These are phyloP conservation scores for Xylariaceae sp. DNA, from an alignment of 2,329 filamentous ascomycete species.

Conservation along the genomic window DNA sequence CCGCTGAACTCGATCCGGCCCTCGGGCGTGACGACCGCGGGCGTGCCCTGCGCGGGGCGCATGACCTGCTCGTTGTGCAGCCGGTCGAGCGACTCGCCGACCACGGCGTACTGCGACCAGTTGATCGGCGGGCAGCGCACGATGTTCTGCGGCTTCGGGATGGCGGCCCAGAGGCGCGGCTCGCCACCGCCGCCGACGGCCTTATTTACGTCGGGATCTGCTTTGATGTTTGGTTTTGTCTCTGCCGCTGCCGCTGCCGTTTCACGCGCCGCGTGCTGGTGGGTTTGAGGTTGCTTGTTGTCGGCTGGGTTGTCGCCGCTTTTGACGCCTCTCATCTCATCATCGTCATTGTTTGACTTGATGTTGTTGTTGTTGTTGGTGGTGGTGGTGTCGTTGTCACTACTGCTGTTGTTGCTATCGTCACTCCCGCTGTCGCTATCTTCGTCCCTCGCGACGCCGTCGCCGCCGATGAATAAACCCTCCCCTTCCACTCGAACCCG, in stretches of 20 bases:
- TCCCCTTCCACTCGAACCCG: slow-evolving; percentile 55
- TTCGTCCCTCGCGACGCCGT: slow-evolving; percentile 30
- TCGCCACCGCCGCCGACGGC: too few species aligned
- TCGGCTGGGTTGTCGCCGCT: neutral
- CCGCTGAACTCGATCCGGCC: slow-evolving; percentile 59
- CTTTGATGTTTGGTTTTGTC: slow-evolving; percentile 3
- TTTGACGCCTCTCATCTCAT: slow-evolving; percentile 1
- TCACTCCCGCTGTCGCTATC: slow-evolving; percentile 35
- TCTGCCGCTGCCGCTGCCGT: neutral
- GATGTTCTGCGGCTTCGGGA: slow-evolving; percentile 81
- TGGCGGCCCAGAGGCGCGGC: slow-evolving; percentile 58
- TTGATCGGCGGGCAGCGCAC: slow-evolving; percentile 89
- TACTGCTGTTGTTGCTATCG: slow-evolving; percentile 28
- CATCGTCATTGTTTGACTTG: neutral
- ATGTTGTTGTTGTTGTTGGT: slow-evolving; percentile 30
- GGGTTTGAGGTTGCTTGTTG: neutral
- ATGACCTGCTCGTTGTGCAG: slow-evolving; percentile 80
- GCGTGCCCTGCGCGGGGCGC: slow-evolving; percentile 64
- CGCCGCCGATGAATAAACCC: slow-evolving; percentile 31
- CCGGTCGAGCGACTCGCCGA: slow-evolving; percentile 82
- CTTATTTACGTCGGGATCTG: neutral
- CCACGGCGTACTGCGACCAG: slow-evolving; percentile 93
- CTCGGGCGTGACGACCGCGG: slow-evolving; percentile 50
- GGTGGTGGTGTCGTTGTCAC: neutral
- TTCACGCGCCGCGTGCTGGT: too few species aligned